Evolutionary conservation across 2,329 filamentous ascomycete species (phyloP), one percentile per base, ranked within the genome.

Genomic region (Arthrobotrys pseudoclavata): DNA sequence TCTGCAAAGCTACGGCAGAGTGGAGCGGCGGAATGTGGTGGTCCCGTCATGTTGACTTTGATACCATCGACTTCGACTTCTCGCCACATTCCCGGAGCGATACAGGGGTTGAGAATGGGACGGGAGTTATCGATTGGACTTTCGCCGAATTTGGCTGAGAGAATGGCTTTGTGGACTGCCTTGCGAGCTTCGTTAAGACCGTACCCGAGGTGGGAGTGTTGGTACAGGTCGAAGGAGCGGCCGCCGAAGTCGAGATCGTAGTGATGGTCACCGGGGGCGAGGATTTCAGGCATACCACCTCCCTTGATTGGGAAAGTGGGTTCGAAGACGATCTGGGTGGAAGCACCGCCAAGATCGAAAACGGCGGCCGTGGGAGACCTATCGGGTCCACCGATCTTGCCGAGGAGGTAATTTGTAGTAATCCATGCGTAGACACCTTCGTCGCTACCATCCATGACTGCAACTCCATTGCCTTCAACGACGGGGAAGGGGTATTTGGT

Each of bases 281-380:
- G 88, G 83, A 91, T 91, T 83, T 93, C 91, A 0, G 94, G 94
- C 87, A 97, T 92, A 76, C 94, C 94, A 79, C 92, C 92, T 61
- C 88, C 86, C 69, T 88, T 85, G 70, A 88, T 88, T 83, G 92
- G 91, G 85, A 97, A 99, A 63, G 91, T 97, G 22, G 96, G 96
- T 86, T 99, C 90, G 84, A 98, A 99, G 81, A 99, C 96, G 83
- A 99, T 97, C 86, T 99, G 96, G 13, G 96, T 99, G 22, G 94
- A 97, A 67, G 96, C 96, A 82, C 96, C 96, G 79, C 96, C 96
- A 60, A 99, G 91, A 83, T 99, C 96, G 82, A 99, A 97, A 75
- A 97, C 90, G 62, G 96, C 96, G 47, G 96, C 96, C 1, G 96
- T 98, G 62, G 93, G 92, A 79, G 89, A 93, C 84, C 94, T 90